Evolutionary conservation across 306 rosid species (phyloP).

Genomic region (Corylus heterophylla): DNA sequence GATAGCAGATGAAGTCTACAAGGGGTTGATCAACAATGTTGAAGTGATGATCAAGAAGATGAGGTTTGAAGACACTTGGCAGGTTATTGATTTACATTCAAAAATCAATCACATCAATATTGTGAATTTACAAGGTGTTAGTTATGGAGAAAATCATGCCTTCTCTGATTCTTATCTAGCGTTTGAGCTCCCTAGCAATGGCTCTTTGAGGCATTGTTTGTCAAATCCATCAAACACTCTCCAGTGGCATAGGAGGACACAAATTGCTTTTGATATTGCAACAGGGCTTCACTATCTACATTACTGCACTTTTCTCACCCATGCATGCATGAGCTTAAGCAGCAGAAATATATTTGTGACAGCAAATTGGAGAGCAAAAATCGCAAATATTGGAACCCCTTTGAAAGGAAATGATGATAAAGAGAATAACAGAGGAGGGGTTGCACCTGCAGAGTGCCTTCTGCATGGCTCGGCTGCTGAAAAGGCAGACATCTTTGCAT

Average conservation of each 20-base stretch:
- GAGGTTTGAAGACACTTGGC: constrained; percentile 47
- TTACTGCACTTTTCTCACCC: constrained; percentile 57
- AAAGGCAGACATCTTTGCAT: constrained; percentile 63
- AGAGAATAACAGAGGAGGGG: constrained; percentile 30
- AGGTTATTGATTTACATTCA: constrained; percentile 61
- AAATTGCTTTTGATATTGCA: constrained; percentile 68
- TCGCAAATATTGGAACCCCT: constrained; percentile 51
- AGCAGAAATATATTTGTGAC: constrained; percentile 56
- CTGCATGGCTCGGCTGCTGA: constrained; percentile 32
- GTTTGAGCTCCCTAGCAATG: constrained; percentile 64
- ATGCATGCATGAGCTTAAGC: constrained; percentile 52
- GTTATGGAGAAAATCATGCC: constrained; percentile 45
- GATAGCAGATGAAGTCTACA: constrained; percentile 38
- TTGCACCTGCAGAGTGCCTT: constrained; percentile 35
- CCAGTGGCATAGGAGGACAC: constrained; percentile 48
- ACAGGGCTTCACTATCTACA: constrained; percentile 72
- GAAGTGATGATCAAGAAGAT: constrained; percentile 64
- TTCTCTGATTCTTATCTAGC: constrained; percentile 55
- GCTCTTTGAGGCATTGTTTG: constrained; percentile 56
- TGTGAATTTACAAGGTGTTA: constrained; percentile 61
- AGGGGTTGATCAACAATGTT: constrained; percentile 41
- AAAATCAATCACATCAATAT: constrained; percentile 68
- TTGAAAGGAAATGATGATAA: constrained; percentile 12
- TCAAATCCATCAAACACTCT: constrained; percentile 36
- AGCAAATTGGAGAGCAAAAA: constrained; percentile 50